Conservation (phyloP, 2,329 filamentous ascomycete genomes). For the Colletotrichum eremochloae region DNA sequence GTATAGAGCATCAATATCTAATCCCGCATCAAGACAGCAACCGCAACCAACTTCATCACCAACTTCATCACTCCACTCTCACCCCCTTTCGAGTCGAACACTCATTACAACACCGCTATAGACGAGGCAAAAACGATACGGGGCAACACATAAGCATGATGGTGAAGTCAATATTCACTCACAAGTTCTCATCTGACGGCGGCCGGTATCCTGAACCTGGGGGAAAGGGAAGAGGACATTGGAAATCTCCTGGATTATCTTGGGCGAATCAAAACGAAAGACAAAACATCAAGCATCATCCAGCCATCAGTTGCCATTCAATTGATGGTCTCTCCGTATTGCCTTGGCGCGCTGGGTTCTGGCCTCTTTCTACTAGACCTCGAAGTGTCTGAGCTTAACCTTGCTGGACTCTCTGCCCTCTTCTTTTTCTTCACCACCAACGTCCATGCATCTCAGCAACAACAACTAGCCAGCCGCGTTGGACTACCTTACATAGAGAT, state of each 20-base stretch:
- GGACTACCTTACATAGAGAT: neutral
- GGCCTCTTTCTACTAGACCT: neutral
- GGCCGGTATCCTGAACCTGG: neutral
- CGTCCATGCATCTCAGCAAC: neutral
- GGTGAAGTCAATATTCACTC: neutral
- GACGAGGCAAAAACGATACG: neutral
- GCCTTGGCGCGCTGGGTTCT: constrained; percentile 1
- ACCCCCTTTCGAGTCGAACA: neutral
- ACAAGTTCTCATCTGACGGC: neutral
- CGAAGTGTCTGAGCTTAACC: constrained; percentile 17
- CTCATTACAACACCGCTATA: neutral
- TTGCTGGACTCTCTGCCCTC: constrained; percentile 5
- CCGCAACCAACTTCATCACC: neutral
- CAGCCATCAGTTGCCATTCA: constrained; percentile 28
- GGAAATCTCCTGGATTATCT: neutral
- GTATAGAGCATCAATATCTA: constrained; percentile 2
- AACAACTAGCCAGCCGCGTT: neutral
- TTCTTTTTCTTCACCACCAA: neutral
- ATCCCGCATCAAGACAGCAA: neutral
- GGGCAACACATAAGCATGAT: neutral
- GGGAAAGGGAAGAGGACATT: neutral
- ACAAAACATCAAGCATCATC: constrained; percentile 23
- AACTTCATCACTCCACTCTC: neutral
- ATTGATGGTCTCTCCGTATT: neutral
- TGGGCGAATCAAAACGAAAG: neutral